A percentile compares a stretch with the other conserved stretches of the same genome.
Conservation (phyloP, 2,329 filamentous ascomycete genomes). For the Fusarium sublunatum region DNA sequence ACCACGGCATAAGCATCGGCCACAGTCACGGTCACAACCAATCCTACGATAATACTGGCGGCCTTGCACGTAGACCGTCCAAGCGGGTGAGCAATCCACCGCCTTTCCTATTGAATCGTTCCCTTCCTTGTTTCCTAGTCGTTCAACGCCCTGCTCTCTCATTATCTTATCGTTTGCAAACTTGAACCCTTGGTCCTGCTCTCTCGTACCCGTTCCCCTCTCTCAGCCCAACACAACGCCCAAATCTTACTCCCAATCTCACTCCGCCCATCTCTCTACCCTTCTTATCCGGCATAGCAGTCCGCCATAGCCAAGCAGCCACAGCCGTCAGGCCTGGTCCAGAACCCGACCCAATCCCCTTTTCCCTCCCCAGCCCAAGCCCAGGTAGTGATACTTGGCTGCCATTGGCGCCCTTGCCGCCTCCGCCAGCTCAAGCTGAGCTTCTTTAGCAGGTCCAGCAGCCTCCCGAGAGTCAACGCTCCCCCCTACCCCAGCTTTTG, state of each 20-base stretch:
- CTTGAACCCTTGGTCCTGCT: slow-evolving; percentile 24
- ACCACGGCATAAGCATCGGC: slow-evolving; percentile 47
- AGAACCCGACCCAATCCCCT: slow-evolving; percentile 40
- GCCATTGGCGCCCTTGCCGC: slow-evolving; percentile 35
- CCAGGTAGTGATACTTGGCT: slow-evolving; percentile 37
- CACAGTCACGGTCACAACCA: slow-evolving; percentile 35
- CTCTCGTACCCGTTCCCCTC: slow-evolving; percentile 25
- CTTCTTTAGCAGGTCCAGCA: slow-evolving; percentile 42
- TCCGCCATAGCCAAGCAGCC: slow-evolving; percentile 34
- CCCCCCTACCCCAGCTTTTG: slow-evolving; percentile 56
- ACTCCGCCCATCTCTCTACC: slow-evolving; percentile 21
- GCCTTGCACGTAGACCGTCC: slow-evolving; percentile 65
- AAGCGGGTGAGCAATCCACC: slow-evolving; percentile 65
- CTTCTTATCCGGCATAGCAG: slow-evolving; percentile 20
- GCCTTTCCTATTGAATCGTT: slow-evolving; percentile 57
- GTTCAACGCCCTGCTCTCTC: slow-evolving; percentile 9
- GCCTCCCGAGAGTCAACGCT: slow-evolving; percentile 46
- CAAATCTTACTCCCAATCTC: slow-evolving; percentile 28
- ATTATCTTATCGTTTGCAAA: slow-evolving; percentile 26
- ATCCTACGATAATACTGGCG: slow-evolving; percentile 61
- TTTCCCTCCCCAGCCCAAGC: slow-evolving; percentile 39
- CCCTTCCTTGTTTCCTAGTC: slow-evolving; percentile 45
- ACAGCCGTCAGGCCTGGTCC: slow-evolving; percentile 34
- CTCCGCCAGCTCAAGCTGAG: slow-evolving; percentile 35
- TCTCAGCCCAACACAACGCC: slow-evolving; percentile 29